Percentiles rank a stretch among this genome's conserved stretches.
These are phyloP conservation scores for Salmacisia buchloeana DNA, from an alignment of 1,284 basidiomycete species.

Conservation along the genomic window DNA sequence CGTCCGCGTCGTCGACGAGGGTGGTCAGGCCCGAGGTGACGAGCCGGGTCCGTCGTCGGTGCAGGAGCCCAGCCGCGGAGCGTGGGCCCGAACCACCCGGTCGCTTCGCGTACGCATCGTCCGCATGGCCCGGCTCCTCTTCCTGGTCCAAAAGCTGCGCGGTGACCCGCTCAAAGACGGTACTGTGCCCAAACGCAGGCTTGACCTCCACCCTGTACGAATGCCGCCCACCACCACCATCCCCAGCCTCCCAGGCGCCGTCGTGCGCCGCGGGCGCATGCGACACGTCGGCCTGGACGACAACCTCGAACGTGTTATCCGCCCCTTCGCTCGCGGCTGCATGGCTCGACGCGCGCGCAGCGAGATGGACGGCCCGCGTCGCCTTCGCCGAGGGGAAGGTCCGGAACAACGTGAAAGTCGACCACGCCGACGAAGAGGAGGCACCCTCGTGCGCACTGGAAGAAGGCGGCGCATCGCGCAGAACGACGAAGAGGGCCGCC, in stretches of 20 bases:
- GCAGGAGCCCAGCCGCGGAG: no score
- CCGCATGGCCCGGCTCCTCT: no score
- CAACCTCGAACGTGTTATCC: conserved; percentile 4
- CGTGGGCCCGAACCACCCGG: no score
- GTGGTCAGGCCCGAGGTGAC: not conserved
- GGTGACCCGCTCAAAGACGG: not conserved
- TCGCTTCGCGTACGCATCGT: no score
- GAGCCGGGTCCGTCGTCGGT: not conserved
- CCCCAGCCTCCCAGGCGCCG: not conserved
- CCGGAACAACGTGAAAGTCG: not conserved
- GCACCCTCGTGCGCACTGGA: not conserved
- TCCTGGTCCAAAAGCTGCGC: no score
- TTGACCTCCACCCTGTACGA: not conserved
- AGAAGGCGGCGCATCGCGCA: conserved; percentile 58
- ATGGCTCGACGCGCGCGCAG: not conserved
- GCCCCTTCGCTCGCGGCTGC: not conserved
- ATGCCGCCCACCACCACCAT: no score
- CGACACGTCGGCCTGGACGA: not conserved
- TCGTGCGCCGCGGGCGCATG: no score
- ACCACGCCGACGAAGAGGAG: not conserved
- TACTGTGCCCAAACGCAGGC: conserved; percentile 4
- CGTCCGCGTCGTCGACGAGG: not conserved
- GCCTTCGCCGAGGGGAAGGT: not conserved
- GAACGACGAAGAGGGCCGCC: conserved; percentile 68
- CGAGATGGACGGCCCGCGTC: not conserved